Percentiles rank a stretch among this genome's conserved stretches.
phyloP scores from a whole-genome alignment of 2,329 filamentous ascomycete species.

The Arthrobotrys iridis region DNA sequence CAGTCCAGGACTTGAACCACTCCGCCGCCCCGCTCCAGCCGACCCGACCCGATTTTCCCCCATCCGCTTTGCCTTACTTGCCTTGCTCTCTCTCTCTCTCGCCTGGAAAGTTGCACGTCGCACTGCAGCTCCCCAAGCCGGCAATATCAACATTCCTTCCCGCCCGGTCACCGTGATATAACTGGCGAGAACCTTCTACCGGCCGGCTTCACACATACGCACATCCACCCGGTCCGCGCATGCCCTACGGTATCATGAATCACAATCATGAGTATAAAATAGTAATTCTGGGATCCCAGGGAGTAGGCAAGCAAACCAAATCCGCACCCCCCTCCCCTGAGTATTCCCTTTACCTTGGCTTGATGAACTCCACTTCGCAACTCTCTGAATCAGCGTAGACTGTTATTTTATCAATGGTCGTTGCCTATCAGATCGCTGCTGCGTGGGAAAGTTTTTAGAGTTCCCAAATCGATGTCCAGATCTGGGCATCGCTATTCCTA shows the following conservation, averaged over 20 bases:
- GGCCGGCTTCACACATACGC: conserved; percentile 1
- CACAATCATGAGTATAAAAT: conserved; percentile 54
- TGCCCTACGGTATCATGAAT: conserved; percentile 38
- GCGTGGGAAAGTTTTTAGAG: neutral
- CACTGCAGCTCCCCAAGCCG: conserved; percentile 1
- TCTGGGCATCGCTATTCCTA: neutral
- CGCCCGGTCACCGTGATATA: neutral
- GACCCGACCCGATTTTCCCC: conserved; percentile 1
- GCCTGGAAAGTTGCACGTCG: conserved; percentile 4
- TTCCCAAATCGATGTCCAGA: neutral
- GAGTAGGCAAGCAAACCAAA: conserved; percentile 53
- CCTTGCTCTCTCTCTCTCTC: neutral
- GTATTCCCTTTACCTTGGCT: neutral
- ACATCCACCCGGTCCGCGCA: conserved; percentile 9
- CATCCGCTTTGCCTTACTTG: neutral
- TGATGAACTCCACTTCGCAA: neutral
- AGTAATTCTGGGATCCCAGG: conserved; percentile 54
- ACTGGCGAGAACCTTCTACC: neutral
- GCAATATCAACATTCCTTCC: conserved; percentile 3
- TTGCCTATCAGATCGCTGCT: neutral
- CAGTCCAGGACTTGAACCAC: neutral
- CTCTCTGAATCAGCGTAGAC: neutral
- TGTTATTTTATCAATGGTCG: neutral
- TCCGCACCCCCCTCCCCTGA: neutral
- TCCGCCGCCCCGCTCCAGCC: neutral